phyloP scores from a whole-genome alignment of 164 flowering plant species.

The Chimonanthus salicifolius region DNA sequence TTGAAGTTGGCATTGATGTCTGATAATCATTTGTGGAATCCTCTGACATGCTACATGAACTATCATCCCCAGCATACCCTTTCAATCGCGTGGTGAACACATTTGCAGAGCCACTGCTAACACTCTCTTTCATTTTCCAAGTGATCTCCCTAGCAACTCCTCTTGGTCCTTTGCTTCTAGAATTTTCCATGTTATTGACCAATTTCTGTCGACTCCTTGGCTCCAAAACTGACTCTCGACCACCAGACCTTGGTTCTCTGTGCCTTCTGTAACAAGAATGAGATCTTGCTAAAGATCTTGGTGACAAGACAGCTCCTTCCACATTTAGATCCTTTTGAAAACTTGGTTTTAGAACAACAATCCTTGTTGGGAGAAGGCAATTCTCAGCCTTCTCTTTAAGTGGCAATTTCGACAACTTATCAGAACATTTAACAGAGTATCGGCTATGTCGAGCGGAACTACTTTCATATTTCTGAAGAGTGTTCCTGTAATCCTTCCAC shows the following conservation, averaged over 20 bases:
- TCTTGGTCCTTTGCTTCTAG: conserved; percentile 44
- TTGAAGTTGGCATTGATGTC: conserved; percentile 16
- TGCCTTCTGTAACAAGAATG: conserved; percentile 22
- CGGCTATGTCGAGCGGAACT: conserved; percentile 9
- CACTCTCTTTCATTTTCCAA: conserved; percentile 22
- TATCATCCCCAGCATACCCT: conserved; percentile 65
- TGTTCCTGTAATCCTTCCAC: conserved; percentile 15
- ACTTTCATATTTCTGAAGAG: conserved; percentile 20
- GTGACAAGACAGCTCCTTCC: conserved; percentile 24
- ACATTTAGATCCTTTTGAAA: conserved; percentile 29
- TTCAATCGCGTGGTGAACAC: conserved; percentile 22
- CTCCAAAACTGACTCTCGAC: conserved; percentile 20
- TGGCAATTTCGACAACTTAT: conserved; percentile 20
- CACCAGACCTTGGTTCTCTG: conserved; percentile 15
- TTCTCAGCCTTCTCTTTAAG: conserved; percentile 18
- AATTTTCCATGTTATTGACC: conserved; percentile 19
- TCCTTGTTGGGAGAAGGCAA: conserved; percentile 43
- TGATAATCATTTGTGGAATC: conserved; percentile 55
- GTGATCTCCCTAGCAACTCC: conserved; percentile 61
- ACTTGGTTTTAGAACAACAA: conserved; percentile 88
- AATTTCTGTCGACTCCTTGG: conserved; percentile 18
- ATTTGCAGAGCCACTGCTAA: conserved; percentile 20
- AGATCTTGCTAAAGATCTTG: conserved; percentile 29
- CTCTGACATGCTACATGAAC: conserved; percentile 46
- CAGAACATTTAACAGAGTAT: conserved; percentile 16